Percentiles rank a stretch among this genome's conserved stretches.
These are phyloP conservation scores for Ambrosia hybrid DNA, from an alignment of 140 eudicot species.

Conservation along the genomic window DNA sequence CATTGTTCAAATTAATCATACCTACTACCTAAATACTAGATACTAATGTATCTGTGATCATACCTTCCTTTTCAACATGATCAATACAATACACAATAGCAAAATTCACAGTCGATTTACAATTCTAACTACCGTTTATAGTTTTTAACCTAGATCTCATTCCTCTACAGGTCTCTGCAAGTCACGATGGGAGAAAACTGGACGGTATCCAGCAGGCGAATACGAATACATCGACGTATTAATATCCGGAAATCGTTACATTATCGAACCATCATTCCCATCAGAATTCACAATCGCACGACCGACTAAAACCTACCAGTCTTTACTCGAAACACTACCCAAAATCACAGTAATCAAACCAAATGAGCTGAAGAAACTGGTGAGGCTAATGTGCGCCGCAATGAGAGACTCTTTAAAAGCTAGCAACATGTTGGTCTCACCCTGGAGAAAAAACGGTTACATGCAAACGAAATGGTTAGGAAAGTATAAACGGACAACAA, in stretches of 20 bases:
- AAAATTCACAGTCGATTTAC: too few relatives aligned
- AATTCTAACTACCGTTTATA: too few relatives aligned
- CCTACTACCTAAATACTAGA: too few relatives aligned
- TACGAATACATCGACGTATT: constrained; percentile 51
- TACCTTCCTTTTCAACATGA: too few relatives aligned
- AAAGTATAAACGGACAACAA: constrained; percentile 40
- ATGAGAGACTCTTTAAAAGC: constrained; percentile 43
- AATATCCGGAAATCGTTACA: constrained; percentile 38
- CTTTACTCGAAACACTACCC: constrained; percentile 37
- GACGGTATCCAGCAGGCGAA: constrained; percentile 42
- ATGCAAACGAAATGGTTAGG: constrained; percentile 57
- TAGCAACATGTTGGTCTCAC: constrained; percentile 36
- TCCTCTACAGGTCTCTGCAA: constrained; percentile 30
- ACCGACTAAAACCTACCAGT: constrained; percentile 34
- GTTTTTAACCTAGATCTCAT: background rate
- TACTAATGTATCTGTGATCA: too few relatives aligned
- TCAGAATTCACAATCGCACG: constrained; percentile 46
- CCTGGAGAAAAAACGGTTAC: constrained; percentile 51
- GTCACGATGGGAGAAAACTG: constrained; percentile 56
- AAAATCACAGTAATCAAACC: constrained; percentile 32
- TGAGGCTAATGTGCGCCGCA: constrained; percentile 47
- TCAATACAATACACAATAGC: too few relatives aligned
- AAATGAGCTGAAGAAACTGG: constrained; percentile 32
- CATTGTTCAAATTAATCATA: too few relatives aligned
- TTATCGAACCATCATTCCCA: constrained; percentile 35